Conservation (phyloP, 768 basidiomycete species). For the Solioccasus polychromus region DNA sequence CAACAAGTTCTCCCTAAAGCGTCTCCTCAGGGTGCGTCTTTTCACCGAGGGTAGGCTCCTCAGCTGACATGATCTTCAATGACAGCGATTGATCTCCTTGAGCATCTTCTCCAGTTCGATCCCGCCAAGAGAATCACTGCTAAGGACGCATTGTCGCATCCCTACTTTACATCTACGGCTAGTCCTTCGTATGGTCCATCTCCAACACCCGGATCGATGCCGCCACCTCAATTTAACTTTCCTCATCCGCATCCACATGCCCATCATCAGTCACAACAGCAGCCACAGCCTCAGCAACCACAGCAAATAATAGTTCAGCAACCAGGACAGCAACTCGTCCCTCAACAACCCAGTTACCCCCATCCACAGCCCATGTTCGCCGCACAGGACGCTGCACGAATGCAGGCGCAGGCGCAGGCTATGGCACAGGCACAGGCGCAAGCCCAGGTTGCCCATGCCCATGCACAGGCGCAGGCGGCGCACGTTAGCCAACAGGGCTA, state of each 20-base stretch:
- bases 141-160: conserved; percentile 86
- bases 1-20: conserved; percentile 83
- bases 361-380: conserved; percentile 34
- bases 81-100: conserved; percentile 86
- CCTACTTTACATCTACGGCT: conserved; percentile 73
- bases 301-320: conserved; percentile 37
- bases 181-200: conserved; percentile 33
- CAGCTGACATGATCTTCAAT: conserved; percentile 7
- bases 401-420: conserved; percentile 43
- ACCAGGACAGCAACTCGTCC: conserved; percentile 38
- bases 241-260: conserved; percentile 57
- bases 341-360: conserved; percentile 32
- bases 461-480: conserved; percentile 36
- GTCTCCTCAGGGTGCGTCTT: conserved; percentile 64
- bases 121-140: conserved; percentile 90
- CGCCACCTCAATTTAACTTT: conserved; percentile 67
- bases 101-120: conserved; percentile 93
- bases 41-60: background rate
- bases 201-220: conserved; percentile 52
- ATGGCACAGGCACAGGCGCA: conserved; percentile 41
- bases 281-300: conserved; percentile 42
- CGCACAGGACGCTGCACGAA: conserved; percentile 32
- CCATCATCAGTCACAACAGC: conserved; percentile 49
- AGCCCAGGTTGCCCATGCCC: conserved; percentile 39
- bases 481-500: conserved; percentile 32